Conservation (phyloP, 768 basidiomycete genomes). For the Bullera alba region DNA sequence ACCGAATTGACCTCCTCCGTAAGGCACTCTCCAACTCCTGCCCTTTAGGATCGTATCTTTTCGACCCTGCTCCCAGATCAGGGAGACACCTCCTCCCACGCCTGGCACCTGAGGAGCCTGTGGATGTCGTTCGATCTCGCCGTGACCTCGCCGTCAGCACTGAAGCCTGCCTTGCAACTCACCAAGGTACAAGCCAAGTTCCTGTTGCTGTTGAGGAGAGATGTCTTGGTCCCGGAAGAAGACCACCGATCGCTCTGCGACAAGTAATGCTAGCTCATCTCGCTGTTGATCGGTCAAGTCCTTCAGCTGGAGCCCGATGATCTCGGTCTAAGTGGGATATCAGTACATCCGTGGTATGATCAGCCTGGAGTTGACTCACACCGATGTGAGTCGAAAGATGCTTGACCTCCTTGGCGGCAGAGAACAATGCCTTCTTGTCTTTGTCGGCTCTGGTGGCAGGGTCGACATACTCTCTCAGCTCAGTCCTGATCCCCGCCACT, state of each 20-base stretch:
- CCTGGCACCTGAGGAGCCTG: conserved; percentile 44
- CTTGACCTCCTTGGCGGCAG: conserved; percentile 61
- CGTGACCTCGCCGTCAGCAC: too few relatives aligned
- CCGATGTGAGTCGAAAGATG: conserved; percentile 65
- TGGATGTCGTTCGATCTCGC: conserved; percentile 45
- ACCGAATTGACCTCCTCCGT: conserved; percentile 20
- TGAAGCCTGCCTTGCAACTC: too few relatives aligned
- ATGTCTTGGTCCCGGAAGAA: conserved; percentile 47
- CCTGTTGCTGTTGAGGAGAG: conserved; percentile 40
- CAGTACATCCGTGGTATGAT: not conserved
- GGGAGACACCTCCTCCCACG: conserved; percentile 29
- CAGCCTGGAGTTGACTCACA: conserved; percentile 10
- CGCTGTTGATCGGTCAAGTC: conserved; percentile 63
- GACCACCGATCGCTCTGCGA: conserved; percentile 36
- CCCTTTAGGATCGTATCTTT: conserved; percentile 12
- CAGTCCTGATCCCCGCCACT: conserved; percentile 23
- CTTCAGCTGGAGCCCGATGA: conserved; percentile 65
- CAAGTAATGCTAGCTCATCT: conserved; percentile 55
- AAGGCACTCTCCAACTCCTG: conserved; percentile 22
- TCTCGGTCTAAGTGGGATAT: conserved; percentile 54
- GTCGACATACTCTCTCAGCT: conserved; percentile 49
- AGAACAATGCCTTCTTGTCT: conserved; percentile 59
- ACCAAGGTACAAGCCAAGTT: conserved; percentile 37
- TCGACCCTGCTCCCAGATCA: conserved; percentile 40
- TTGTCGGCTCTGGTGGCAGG: conserved; percentile 65